Evolutionary conservation across 805 yeast species (phyloP), one percentile per base, ranked within the genome.

Genomic region (Cyberlindnera euphorbiiphila): DNA sequence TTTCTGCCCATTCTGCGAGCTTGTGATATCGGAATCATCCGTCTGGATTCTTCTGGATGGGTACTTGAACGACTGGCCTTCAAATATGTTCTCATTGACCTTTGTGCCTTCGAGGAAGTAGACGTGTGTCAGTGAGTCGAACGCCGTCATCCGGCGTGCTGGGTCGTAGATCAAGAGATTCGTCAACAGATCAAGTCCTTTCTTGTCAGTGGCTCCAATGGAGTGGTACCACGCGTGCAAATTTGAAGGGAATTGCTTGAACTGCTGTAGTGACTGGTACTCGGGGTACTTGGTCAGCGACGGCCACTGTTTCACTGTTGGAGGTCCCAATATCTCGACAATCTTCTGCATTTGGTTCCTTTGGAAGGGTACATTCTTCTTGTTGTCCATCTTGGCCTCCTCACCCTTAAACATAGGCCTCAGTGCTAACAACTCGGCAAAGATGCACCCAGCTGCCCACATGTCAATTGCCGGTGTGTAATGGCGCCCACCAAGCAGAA

Each of bases 401-500:
- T 93, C 98, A 37, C 98, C 98, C 59, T 93, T 93, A 65, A 93
- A 93, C 9, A 93, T 81, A 0, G 99, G 99, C 50, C 96, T 66
- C 22, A 93, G 62, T 1, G 95, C 85, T 11, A 93, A 66, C 35
- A 93, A 64, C 57, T 93, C 99, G 0, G 96, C 98, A 49, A 91
- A 66, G 4, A 89, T 89, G 59, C 97, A 89, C 0, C 98, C 98
- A 5, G 85, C 86, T 0, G 98, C 95, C 98, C 98, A 89, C 24
- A 85, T 59, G 64, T 93, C 96, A 34, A 93, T 80, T 0, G 95
- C 88, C 1, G 96, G 89, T 0, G 97, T 82, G 56, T 89, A 89
- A 62, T 89, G 96, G 26, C 95, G 69, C 2, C 94, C 87, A 0
- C 97, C 97, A n/a, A 89, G 61, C 24, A 89, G 64, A 25, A 89